Evolutionary conservation across 176 grass and related monocot species (phyloP).

Genomic region (Avena eriantha): DNA sequence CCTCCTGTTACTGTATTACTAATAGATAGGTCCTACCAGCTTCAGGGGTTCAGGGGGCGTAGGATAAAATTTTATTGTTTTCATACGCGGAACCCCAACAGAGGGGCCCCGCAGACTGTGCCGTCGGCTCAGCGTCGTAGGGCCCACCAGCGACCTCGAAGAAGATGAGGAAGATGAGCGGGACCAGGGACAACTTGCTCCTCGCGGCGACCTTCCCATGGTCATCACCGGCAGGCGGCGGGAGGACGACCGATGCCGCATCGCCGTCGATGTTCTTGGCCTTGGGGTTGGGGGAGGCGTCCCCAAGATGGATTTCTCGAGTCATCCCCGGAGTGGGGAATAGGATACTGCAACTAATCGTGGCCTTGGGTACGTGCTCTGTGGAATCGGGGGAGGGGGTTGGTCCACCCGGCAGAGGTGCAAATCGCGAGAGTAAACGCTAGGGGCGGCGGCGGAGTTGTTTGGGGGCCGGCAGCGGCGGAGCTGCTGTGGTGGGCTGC

Average conservation of each 20-base stretch:
- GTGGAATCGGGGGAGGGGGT: not conserved
- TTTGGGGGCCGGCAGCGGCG: no score
- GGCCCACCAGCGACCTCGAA: constrained; percentile 83
- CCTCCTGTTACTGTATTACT: no score
- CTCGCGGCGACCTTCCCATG: constrained; percentile 15
- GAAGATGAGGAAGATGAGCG: constrained; percentile 79
- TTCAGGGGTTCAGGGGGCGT: no score
- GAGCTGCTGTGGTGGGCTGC: no score
- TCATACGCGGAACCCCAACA: no score
- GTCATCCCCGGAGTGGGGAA: constrained; percentile 18
- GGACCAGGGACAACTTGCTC: constrained; percentile 68
- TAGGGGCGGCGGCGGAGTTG: no score
- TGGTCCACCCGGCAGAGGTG: no score
- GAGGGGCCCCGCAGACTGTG: constrained; percentile 64
- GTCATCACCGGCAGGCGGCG: not conserved
- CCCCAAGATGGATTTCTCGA: constrained; percentile 31
- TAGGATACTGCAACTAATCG: not conserved
- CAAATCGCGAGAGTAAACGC: no score
- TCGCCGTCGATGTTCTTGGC: constrained; percentile 33
- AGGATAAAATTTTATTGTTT: no score
- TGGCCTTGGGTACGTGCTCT: not conserved
- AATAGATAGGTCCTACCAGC: no score
- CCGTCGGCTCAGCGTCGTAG: constrained; percentile 67
- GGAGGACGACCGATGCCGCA: not conserved
- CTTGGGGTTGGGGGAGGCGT: not conserved